These are phyloP conservation scores for Microthlaspi erraticum DNA, from an alignment of 345 rosid species.

Conservation along the genomic window DNA sequence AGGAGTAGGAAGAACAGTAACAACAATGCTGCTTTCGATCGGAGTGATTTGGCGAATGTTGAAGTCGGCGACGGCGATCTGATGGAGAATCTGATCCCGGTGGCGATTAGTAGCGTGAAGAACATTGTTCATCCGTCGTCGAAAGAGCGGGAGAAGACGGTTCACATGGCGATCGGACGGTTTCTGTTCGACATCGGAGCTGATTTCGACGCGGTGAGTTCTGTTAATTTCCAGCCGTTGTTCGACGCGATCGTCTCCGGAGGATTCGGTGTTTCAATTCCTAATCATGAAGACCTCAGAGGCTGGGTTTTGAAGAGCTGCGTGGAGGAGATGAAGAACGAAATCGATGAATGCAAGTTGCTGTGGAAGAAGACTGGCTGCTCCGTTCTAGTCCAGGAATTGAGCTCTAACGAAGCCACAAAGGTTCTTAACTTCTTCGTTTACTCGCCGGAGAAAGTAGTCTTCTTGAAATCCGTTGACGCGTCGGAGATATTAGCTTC, in stretches of 20 bases:
- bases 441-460: conserved; percentile 68
- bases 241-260: conserved; percentile 67
- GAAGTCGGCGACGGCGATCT: conserved; percentile 39
- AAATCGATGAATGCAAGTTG: conserved; percentile 47
- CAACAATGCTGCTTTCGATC: conserved; percentile 47
- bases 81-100: conserved; percentile 46
- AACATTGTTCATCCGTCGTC: conserved; percentile 38
- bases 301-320: conserved; percentile 75
- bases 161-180: conserved; percentile 65
- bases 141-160: conserved; percentile 47
- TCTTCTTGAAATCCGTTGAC: conserved; percentile 71
- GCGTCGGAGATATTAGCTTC: conserved; percentile 59
- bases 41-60: conserved; percentile 49
- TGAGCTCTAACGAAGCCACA: conserved; percentile 54
- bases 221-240: conserved; percentile 72
- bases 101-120: conserved; percentile 48
- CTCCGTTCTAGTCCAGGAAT: conserved; percentile 75
- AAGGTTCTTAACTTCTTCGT: conserved; percentile 61
- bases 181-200: conserved; percentile 83
- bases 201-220: conserved; percentile 66
- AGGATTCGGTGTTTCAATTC: conserved; percentile 53
- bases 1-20: conserved; percentile 42
- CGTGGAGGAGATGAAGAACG: conserved; percentile 73
- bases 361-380: conserved; percentile 79
- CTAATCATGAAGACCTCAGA: conserved; percentile 65